Base-by-base conservation (phyloP, 768 basidiomycete genomes). In the Kwoniella newhampshirensis region DNA sequence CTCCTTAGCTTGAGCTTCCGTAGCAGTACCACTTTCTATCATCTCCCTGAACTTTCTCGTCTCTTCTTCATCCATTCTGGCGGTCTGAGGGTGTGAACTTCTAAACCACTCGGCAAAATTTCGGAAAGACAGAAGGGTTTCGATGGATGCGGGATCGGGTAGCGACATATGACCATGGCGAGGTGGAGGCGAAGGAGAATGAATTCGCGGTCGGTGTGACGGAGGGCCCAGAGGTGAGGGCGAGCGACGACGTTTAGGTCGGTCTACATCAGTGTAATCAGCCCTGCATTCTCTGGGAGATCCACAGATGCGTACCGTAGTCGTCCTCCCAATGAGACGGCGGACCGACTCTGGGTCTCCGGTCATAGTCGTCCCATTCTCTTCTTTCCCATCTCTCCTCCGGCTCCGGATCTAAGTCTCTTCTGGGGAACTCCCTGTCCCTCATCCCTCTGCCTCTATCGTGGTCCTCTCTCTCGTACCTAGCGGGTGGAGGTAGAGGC, bases 21-120 rank as follows among this genome's bases (percentile, higher is more conserved):
- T 46, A 1, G 46, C 59, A 3, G 50, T 50, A 4, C 59, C 66
- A 43, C 45, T 56, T 46, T 69, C 63, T 3, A 63, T 48, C 40
- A 52, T 56, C 46, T 54, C 54, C 40, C 62, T 50, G 27, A 44
- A 42, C 32, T 48, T 62, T 32, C 58, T 46, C 13, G 67, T 43
- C 27, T 72, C 70, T 36, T 72, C 70, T 23, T 69, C 66, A 52
- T 72, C 70, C 41, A 57, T 63, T 46, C 63, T 64, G 32, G 70
- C 70, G 11, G 70, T 72, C 18, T 60, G 60, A 26, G 70, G 70
- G 51, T 72, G 70, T n/a, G 51, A 60, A 2, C 53, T 59, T 36
- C 68, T 57, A 57, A 72, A 72, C 70, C 70, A 72, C 23, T 69
- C 67, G 1, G 68, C 63, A 49, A 72, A 72, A 44, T 65, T 60